A percentile compares a stretch with the other conserved stretches of the same genome.
Conservation (phyloP, 805 yeast genomes). For the Lachancea thermotolerans region DNA sequence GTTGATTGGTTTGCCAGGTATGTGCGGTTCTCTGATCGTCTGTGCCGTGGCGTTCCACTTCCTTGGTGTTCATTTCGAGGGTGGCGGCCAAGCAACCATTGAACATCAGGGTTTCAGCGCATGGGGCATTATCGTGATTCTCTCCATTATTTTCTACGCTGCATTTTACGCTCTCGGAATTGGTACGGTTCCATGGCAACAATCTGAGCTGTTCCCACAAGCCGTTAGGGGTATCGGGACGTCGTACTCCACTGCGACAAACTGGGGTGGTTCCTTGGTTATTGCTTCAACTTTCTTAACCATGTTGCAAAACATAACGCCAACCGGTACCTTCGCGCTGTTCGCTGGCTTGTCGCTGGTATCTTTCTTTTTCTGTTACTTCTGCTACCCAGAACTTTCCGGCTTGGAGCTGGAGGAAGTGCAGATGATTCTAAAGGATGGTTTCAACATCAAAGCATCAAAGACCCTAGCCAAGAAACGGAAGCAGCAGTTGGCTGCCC, state of each 20-base stretch:
- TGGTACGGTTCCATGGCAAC: conserved; percentile 99
- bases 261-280: conserved; percentile 92
- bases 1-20: conserved; percentile 74
- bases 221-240: conserved; percentile 89
- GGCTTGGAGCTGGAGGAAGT: conserved; percentile 90
- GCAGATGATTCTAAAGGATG: conserved; percentile 70
- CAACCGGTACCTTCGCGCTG: conserved; percentile 88
- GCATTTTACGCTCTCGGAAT: conserved; percentile 91
- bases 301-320: conserved; percentile 88
- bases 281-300: conserved; percentile 91
- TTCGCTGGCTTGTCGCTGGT: conserved; percentile 76
- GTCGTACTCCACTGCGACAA: conserved; percentile 83
- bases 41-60: conserved; percentile 91
- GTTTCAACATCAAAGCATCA: conserved; percentile 75
- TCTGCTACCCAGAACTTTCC: conserved; percentile 88
- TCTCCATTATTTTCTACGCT: conserved; percentile 79
- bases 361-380: conserved; percentile 66
- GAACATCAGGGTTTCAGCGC: conserved; percentile 47
- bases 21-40: conserved; percentile 67
- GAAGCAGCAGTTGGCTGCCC: conserved; percentile 23
- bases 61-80: conserved; percentile 54
- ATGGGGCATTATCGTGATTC: conserved; percentile 84
- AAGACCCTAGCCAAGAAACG: conserved; percentile 46
- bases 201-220: conserved; percentile 90
- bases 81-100: conserved; percentile 39